Percentiles rank a stretch among this genome's conserved stretches.
These are phyloP conservation scores for Aureobasidium lini DNA, from an alignment of 2,329 filamentous ascomycete species.

Conservation along the genomic window DNA sequence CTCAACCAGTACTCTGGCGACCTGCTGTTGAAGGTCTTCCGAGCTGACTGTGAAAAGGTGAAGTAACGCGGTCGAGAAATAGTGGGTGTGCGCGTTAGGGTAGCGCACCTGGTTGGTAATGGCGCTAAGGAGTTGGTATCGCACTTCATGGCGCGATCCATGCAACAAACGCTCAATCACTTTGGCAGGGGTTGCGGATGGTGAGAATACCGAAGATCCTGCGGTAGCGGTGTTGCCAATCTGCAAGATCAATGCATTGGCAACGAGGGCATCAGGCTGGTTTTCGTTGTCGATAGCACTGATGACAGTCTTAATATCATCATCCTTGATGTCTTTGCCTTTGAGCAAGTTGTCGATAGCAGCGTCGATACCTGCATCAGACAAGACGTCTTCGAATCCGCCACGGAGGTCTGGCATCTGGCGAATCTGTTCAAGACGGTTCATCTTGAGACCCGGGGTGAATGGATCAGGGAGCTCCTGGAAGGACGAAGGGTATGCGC, in stretches of 20 bases:
- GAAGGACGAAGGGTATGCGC: conserved; percentile 64
- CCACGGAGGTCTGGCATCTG: conserved; percentile 58
- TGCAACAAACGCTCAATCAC: conserved; percentile 70
- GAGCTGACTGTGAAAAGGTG: conserved; percentile 61
- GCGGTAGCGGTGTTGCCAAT: conserved; percentile 67
- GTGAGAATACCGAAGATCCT: conserved; percentile 56
- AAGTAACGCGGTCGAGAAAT: conserved; percentile 79
- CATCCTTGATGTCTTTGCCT: conserved; percentile 51
- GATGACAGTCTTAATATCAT: conserved; percentile 68
- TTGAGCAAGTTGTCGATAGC: conserved; percentile 46
- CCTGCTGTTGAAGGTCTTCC: conserved; percentile 83
- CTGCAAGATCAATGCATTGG: conserved; percentile 79
- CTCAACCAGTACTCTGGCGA: conserved; percentile 82
- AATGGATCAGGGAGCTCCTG: conserved; percentile 61
- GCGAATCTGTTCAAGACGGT: conserved; percentile 66
- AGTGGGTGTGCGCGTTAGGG: conserved; percentile 83
- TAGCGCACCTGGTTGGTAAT: conserved; percentile 89
- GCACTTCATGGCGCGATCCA: conserved; percentile 43
- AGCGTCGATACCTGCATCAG: conserved; percentile 46
- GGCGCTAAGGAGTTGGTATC: conserved; percentile 71
- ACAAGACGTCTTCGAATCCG: conserved; percentile 49
- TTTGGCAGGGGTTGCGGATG: conserved; percentile 59
- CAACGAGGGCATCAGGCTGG: conserved; percentile 52
- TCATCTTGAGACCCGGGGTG: conserved; percentile 65
- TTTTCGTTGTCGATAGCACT: conserved; percentile 60